phyloP scores from a whole-genome alignment of 148 eudicot genomes.

The Mesembryanthemum crystallinum region DNA sequence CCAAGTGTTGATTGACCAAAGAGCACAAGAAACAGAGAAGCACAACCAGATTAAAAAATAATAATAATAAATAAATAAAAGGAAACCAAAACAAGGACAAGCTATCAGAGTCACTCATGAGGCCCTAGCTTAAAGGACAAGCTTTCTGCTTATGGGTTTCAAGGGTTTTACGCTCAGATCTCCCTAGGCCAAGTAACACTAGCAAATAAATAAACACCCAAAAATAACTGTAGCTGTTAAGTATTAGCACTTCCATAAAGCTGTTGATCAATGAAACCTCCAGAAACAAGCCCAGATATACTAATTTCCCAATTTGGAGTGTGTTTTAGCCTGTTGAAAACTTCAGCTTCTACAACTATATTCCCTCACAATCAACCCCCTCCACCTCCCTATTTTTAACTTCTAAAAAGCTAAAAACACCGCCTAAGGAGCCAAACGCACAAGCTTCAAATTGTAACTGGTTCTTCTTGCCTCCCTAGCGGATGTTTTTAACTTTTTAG shows the following conservation, averaged over 20 bases:
- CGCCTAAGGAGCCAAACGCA: no score
- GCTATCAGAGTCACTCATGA: no score
- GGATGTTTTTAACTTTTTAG: no score
- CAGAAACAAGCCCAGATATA: neutral
- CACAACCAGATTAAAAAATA: neutral
- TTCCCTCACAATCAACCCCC: no score
- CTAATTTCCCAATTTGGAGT: neutral
- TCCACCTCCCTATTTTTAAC: no score
- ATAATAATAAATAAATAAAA: neutral
- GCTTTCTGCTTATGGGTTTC: no score
- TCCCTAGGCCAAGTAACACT: neutral
- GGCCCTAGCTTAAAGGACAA: neutral
- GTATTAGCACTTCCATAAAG: neutral
- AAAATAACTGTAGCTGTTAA: neutral
- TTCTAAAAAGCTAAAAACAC: no score
- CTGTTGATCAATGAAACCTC: neutral
- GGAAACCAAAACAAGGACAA: no score
- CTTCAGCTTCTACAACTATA: no score
- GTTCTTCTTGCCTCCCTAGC: no score
- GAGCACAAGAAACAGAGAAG: neutral
- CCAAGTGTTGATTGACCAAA: neutral
- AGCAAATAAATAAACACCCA: neutral
- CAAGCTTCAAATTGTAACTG: no score
- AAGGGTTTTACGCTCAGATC: neutral
- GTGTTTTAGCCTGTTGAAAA: no score